Evolutionary conservation across 1,139 yeast genomes (phyloP).

Genomic region (Entelexis paramagnoliae): DNA sequence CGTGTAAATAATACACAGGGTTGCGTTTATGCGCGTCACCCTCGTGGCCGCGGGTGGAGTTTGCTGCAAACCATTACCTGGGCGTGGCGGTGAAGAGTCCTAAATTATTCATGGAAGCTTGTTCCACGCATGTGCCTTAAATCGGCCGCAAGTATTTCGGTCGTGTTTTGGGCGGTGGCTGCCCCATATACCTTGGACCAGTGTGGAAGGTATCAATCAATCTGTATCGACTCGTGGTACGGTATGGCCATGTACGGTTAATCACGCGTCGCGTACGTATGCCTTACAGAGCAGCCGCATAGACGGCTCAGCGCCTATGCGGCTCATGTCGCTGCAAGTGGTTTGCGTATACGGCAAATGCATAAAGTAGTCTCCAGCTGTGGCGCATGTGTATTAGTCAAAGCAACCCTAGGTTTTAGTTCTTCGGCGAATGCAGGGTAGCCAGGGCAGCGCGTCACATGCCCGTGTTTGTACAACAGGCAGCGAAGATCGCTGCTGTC

Average conservation of each 20-base stretch:
- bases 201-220: no score
- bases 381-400: not conserved
- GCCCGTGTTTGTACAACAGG: not conserved
- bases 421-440: not conserved
- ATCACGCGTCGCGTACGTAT: not conserved
- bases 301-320: not conserved
- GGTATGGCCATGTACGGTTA: not conserved
- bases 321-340: not conserved
- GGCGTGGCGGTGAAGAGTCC: not conserved
- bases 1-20: not conserved
- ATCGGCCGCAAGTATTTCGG: not conserved
- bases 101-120: not conserved
- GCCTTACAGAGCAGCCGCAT: not conserved
- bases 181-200: no score
- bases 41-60: not conserved
- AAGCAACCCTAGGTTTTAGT: not conserved
- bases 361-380: not conserved
- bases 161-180: not conserved
- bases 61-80: constrained; percentile 1
- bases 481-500: not conserved
- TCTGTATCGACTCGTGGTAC: no score
- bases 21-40: not conserved
- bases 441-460: not conserved
- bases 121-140: not conserved
- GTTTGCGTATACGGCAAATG: not conserved